Percentiles rank a stretch among this genome's conserved stretches.
These are phyloP conservation scores for Ceratocystis papillata DNA, from an alignment of 2,329 filamentous ascomycete genomes.

Conservation along the genomic window DNA sequence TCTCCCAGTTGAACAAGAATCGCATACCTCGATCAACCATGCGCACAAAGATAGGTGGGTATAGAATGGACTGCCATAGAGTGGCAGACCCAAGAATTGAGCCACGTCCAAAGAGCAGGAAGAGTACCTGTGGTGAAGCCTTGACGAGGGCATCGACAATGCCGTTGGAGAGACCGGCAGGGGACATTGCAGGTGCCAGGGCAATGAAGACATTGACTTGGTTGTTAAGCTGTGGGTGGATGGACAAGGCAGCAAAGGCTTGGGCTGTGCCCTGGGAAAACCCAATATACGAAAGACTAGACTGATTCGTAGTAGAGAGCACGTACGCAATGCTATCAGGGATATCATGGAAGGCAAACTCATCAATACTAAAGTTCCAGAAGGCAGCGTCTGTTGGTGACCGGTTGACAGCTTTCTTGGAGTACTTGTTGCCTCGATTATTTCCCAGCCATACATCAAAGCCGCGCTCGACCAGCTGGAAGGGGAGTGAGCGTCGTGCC, in stretches of 20 bases:
- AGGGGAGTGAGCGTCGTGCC: constrained; percentile 73
- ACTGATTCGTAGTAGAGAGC: constrained; percentile 67
- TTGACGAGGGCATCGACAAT: constrained; percentile 90
- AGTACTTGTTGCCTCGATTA: constrained; percentile 98
- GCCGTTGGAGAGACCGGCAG: constrained; percentile 77
- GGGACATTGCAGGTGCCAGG: constrained; percentile 91
- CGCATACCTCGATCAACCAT: constrained; percentile 70
- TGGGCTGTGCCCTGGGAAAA: constrained; percentile 97
- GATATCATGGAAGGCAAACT: constrained; percentile 96
- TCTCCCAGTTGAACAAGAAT: constrained; percentile 85
- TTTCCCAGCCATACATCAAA: constrained; percentile 98
- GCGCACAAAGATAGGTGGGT: constrained; percentile 84
- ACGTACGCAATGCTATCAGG: constrained; percentile 91
- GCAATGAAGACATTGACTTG: constrained; percentile 95
- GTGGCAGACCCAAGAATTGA: constrained; percentile 86
- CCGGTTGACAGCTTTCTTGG: constrained; percentile 74
- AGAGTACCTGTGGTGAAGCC: constrained; percentile 82
- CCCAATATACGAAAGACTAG: constrained; percentile 85
- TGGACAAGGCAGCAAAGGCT: constrained; percentile 84
- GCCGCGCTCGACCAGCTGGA: constrained; percentile 76
- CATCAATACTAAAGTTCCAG: constrained; percentile 97
- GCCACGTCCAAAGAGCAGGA: constrained; percentile 80
- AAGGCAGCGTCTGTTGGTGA: constrained; percentile 68
- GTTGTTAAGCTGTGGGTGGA: constrained; percentile 82
- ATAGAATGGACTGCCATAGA: constrained; percentile 94